phyloP scores from a whole-genome alignment of 768 basidiomycete genomes.

The Dentipellis sp. region DNA sequence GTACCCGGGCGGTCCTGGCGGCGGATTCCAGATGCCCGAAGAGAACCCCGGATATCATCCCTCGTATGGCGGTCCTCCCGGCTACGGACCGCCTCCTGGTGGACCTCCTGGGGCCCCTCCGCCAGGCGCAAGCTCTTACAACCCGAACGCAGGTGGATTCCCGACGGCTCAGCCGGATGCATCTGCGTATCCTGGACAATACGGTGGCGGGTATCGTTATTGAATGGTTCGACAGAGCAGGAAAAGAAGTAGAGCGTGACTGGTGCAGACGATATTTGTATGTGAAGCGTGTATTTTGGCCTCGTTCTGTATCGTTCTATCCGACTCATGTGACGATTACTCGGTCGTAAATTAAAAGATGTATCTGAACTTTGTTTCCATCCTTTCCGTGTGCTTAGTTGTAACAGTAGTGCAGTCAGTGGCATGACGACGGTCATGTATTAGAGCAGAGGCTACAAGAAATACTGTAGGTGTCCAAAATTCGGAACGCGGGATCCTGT shows the following conservation, averaged over 20 bases:
- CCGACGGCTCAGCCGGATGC: conserved; percentile 11
- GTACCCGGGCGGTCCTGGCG: not conserved
- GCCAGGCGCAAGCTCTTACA: not conserved
- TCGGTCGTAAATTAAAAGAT: not conserved
- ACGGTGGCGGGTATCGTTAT: conserved; percentile 5
- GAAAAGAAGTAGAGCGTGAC: not conserved
- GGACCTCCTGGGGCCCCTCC: conserved; percentile 2
- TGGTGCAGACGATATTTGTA: not conserved
- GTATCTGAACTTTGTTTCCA: not conserved
- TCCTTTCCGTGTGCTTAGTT: not conserved
- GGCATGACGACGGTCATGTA: not conserved
- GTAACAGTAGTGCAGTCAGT: not conserved
- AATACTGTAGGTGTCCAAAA: not conserved
- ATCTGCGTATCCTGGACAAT: not conserved
- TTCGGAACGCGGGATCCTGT: not conserved
- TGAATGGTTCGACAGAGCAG: conserved; percentile 3
- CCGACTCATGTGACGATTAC: not conserved
- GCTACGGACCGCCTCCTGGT: not conserved
- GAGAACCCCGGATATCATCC: not conserved
- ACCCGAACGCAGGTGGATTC: conserved; percentile 1
- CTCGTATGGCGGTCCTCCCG: conserved; percentile 1
- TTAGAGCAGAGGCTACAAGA: not conserved
- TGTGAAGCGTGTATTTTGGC: not conserved
- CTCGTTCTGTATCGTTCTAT: not conserved
- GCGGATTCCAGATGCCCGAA: not conserved